Percentiles rank a stretch among this genome's conserved stretches.
Conservation (phyloP, 805 yeast genomes). For the Starmerella potacharoeniae region DNA sequence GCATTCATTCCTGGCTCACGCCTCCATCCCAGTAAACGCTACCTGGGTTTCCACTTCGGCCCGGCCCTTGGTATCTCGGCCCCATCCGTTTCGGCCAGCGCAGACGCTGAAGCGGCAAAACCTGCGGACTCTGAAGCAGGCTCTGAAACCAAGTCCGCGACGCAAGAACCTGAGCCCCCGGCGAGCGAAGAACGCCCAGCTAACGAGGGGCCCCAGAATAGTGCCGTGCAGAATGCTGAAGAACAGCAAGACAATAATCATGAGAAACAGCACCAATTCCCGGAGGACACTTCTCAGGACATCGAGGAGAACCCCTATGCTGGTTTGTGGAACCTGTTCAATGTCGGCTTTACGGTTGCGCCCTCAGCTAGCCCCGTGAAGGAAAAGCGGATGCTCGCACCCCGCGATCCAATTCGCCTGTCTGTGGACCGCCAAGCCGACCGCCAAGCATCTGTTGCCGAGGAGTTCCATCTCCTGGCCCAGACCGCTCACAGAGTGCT, state of each 20-base stretch:
- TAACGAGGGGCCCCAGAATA: too few species aligned
- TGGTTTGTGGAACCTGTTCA: slow-evolving; percentile 18
- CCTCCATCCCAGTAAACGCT: neutral
- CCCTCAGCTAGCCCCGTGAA: neutral
- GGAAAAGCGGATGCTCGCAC: neutral
- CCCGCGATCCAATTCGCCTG: neutral
- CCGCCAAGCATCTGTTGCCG: neutral
- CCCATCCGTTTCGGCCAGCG: too few species aligned
- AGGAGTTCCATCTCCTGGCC: slow-evolving; percentile 12
- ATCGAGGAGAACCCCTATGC: neutral
- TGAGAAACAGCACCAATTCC: neutral
- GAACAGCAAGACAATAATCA: too few species aligned
- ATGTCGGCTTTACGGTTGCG: slow-evolving; percentile 19
- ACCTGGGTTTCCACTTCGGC: neutral
- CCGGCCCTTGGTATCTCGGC: neutral
- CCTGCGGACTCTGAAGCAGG: neutral
- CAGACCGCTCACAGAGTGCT: slow-evolving; percentile 14
- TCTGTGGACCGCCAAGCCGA: neutral
- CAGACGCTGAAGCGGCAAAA: neutral
- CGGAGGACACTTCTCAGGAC: neutral
- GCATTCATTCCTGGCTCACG: neutral
- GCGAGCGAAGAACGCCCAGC: too few species aligned
- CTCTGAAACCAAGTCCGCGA: too few species aligned
- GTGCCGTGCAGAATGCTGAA: too few species aligned
- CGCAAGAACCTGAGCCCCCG: too few species aligned